Evolutionary conservation across 2,329 filamentous ascomycete genomes (phyloP), one percentile per base, ranked within the genome.

Genomic region (Arthrinium phaeospermum): DNA sequence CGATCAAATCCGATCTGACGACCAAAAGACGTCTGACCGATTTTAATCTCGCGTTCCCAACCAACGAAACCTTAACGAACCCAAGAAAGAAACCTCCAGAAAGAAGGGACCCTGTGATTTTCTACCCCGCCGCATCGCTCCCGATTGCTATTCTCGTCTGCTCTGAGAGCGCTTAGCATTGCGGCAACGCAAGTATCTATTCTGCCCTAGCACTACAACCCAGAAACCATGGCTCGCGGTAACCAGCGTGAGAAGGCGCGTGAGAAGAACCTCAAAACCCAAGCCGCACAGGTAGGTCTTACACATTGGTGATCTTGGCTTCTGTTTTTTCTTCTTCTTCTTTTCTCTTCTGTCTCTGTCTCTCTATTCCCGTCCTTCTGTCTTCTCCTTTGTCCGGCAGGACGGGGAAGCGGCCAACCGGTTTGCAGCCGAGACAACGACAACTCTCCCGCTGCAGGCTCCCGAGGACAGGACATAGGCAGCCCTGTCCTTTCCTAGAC

Each of bases 231-330:
- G 96, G 92, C 96, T 78, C 94, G 96, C 83, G 96, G 96, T 78
- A 98, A 98, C 84, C 96, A 98, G 88, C 93, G 96, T 80, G 95
- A 98, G 75, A 95, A 96, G 87, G 93, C 93, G 79, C 93, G 96
- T 75, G 93, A 96, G 85, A 96, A 96, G 86, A 94, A 91, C 83
- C 89, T 91, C 80, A 96, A 97, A 87, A 91, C 92, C 79, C 82
- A 88, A 80, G 86, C 90, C 69, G 80, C 82, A 69, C 78, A 87
- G 85, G 93, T 94, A 85, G 78, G 88, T 83, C 47, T 51, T 46
- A 41, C 46, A 72, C 27, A 37, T 70, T 53, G 68, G 41, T 68
- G 67, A 24, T 64, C 57, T 64, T 64, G 57, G 57, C 57, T 64
- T 41, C 19, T 41, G 8, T 14, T 64, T 57, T 30, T n/a, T 37